Conservation (phyloP, 2,329 filamentous ascomycete genomes). For the Camillea tinctor region DNA sequence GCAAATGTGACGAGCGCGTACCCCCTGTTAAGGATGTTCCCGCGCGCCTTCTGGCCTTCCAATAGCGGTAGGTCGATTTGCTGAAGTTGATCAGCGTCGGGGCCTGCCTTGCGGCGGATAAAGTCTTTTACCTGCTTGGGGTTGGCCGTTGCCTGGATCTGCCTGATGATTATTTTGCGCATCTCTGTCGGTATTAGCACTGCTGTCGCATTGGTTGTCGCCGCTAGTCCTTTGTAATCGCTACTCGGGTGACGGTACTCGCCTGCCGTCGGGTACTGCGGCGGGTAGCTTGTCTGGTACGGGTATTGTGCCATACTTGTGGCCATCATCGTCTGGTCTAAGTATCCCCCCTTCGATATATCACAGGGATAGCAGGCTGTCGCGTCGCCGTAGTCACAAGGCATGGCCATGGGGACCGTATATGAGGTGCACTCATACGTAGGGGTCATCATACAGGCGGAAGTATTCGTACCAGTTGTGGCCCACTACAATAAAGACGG, state of each 20-base stretch:
- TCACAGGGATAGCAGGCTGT: conserved; percentile 14
- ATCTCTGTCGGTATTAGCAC: conserved; percentile 22
- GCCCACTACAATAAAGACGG: conserved; percentile 23
- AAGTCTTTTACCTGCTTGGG: conserved; percentile 28
- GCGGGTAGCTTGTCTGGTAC: conserved; percentile 14
- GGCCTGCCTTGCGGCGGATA: conserved; percentile 26
- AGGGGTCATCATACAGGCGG: conserved; percentile 23
- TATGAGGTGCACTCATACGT: conserved; percentile 20
- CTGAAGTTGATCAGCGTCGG: conserved; percentile 25
- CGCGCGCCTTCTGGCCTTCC: conserved; percentile 13
- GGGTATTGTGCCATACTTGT: conserved; percentile 16
- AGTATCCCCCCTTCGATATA: conserved; percentile 12
- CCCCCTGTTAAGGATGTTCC: conserved; percentile 20
- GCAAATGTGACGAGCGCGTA: conserved; percentile 28
- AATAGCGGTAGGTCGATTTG: conserved; percentile 27
- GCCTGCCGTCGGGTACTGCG: conserved; percentile 16
- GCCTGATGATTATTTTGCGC: conserved; percentile 33
- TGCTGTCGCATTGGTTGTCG: conserved; percentile 11
- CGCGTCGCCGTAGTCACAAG: conserved; percentile 16
- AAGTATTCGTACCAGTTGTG: conserved; percentile 11
- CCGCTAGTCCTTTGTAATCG: conserved; percentile 11
- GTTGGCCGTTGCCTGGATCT: conserved; percentile 24
- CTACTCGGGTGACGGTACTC: conserved; percentile 19
- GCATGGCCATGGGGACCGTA: conserved; percentile 10
- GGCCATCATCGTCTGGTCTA: conserved; percentile 14